Percentiles rank a stretch among this genome's conserved stretches.
phyloP scores from a whole-genome alignment of 768 basidiomycete genomes.

The Ramaria sp. region DNA sequence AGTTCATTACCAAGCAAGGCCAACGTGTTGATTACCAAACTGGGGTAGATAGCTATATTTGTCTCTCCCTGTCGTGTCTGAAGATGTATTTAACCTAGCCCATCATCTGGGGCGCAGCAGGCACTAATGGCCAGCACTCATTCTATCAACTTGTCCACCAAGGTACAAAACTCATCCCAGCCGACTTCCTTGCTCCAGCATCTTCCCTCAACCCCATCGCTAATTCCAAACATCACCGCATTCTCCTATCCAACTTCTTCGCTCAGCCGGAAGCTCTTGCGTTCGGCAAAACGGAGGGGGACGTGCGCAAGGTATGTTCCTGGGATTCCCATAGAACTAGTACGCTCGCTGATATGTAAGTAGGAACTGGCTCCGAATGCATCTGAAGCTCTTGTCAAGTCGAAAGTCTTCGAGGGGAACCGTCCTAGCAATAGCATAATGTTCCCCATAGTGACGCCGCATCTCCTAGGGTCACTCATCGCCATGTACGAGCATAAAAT shows the following conservation, averaged over 20 bases:
- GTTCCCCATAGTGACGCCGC: constrained; percentile 88
- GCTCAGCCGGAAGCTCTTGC: constrained; percentile 97
- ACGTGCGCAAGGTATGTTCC: constrained; percentile 42
- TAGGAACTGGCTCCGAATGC: constrained; percentile 43
- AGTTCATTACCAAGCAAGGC: constrained; percentile 90
- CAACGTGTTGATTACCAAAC: constrained; percentile 93
- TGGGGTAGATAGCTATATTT: constrained; percentile 46
- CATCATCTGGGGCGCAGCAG: constrained; percentile 98
- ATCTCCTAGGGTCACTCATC: constrained; percentile 80
- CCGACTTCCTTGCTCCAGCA: constrained; percentile 87
- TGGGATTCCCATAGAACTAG: background rate
- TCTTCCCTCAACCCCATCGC: constrained; percentile 85
- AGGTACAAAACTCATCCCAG: constrained; percentile 85
- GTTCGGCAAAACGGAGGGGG: constrained; percentile 91
- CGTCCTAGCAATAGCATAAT: constrained; percentile 92
- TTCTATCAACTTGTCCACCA: constrained; percentile 98
- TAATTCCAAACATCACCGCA: constrained; percentile 88
- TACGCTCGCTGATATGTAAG: constrained; percentile 18
- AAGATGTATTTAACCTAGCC: constrained; percentile 38
- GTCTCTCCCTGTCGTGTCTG: background rate
- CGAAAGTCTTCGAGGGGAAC: constrained; percentile 97
- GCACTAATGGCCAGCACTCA: constrained; percentile 98
- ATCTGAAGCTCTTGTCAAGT: constrained; percentile 82
- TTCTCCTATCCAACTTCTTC: constrained; percentile 95
- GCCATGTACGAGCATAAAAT: constrained; percentile 98